phyloP scores from a whole-genome alignment of 768 basidiomycete species.

The Tephrocybe sp. region DNA sequence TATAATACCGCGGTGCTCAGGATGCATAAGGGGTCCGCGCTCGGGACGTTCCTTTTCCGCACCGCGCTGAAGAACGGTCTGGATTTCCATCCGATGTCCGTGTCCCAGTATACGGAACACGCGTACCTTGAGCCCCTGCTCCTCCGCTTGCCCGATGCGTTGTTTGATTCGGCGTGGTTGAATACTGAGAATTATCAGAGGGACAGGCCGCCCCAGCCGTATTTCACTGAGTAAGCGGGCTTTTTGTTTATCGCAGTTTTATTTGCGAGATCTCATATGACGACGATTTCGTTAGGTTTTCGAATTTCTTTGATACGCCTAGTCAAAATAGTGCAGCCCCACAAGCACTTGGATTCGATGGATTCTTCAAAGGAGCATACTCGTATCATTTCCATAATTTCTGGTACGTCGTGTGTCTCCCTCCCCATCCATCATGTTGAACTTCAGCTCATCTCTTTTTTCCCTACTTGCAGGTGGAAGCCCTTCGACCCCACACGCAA shows the following conservation, averaged over 20 bases:
- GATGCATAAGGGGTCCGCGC: conserved; percentile 84
- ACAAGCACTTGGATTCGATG: conserved; percentile 80
- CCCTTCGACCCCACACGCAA: conserved; percentile 87
- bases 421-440: no score
- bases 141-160: conserved; percentile 81
- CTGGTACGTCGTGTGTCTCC: conserved; percentile 46
- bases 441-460: background rate
- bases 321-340: conserved; percentile 69
- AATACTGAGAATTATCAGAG: conserved; percentile 88
- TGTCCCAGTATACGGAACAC: conserved; percentile 81
- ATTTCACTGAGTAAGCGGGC: conserved; percentile 69
- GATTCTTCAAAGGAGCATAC: conserved; percentile 91
- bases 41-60: conserved; percentile 88
- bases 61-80: conserved; percentile 88
- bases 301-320: conserved; percentile 80
- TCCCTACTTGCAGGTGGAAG: conserved; percentile 68
- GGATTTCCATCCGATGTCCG: conserved; percentile 95
- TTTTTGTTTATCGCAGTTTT: background rate
- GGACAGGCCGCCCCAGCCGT: conserved; percentile 90
- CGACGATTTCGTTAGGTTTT: conserved; percentile 50
- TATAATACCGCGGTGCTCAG: conserved; percentile 94
- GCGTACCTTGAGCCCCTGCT: conserved; percentile 75
- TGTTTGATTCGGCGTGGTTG: conserved; percentile 94
- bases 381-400: conserved; percentile 95
- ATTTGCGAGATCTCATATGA: background rate